phyloP scores from a whole-genome alignment of 345 rosid genomes.

The Pugionium cornutum region DNA sequence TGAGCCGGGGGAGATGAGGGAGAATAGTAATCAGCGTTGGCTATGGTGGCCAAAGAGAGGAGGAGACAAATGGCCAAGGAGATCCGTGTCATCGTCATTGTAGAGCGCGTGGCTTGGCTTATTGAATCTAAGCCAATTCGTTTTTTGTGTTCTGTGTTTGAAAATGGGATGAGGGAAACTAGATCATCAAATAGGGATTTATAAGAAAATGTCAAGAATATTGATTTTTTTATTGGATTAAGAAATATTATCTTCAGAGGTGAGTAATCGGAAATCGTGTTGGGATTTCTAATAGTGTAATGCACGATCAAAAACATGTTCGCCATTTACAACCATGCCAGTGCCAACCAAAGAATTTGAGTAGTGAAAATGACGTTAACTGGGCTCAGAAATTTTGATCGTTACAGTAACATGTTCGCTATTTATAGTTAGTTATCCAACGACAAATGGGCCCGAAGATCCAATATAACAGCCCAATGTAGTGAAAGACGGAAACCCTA shows the following conservation, averaged over 20 bases:
- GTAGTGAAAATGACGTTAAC: constrained; percentile 5
- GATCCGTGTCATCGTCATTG: constrained; percentile 26
- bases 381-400: not conserved
- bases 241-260: constrained; percentile 9
- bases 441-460: not conserved
- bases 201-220: constrained; percentile 23
- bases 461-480: not conserved
- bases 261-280: not conserved
- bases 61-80: constrained; percentile 32
- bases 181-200: constrained; percentile 22
- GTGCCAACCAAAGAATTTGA: not conserved
- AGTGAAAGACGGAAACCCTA: constrained; percentile 13
- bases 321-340: constrained; percentile 12
- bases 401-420: not conserved
- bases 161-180: constrained; percentile 17
- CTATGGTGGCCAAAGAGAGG: constrained; percentile 30
- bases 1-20: constrained; percentile 37
- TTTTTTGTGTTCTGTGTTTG: not conserved
- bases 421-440: too few relatives aligned
- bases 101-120: not conserved
- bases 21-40: constrained; percentile 38
- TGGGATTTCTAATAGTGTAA: constrained; percentile 7
- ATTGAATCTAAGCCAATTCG: constrained; percentile 7
- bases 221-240: too few relatives aligned
- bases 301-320: constrained; percentile 39